Base-by-base conservation (phyloP, 208 protist species). In the Angomonas deanei region DNA sequence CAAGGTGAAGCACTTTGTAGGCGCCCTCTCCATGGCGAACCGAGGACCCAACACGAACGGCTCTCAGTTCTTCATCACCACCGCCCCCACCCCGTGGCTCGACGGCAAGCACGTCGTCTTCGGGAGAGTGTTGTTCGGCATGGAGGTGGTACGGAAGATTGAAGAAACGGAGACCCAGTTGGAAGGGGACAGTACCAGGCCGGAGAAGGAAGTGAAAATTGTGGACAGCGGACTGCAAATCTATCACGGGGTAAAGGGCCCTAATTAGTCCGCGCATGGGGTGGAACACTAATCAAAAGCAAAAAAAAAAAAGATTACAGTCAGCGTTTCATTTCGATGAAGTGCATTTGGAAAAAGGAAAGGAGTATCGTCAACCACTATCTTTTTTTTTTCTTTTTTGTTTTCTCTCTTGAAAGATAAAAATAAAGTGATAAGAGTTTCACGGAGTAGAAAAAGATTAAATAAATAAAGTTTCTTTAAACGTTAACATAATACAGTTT, bases 31-130 rank as follows among this genome's bases (percentile, higher is more conserved):
- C n/a, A 96, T 97, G 90, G 89, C 92, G 63, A 97, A 95, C 68
- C 83, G 82, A 2, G 92, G 92, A 33, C 76, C 80, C 76, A 98
- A 97, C 82, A 96, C 86, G 38, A 97, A 97, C 78, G 86, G 83
- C 42, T 95, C 88, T 5, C 92, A 97, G 77, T 97, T 97, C 74
- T 96, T 96, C 67, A 86, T 97, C 58, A 91, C 80, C 72, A 93
- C 86, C 17, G 80, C 76, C 26, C 63, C 62, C 30, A 92, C 86
- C 46, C 31, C 27, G 52, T 94, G 86, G 89, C 77, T 98, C 24
- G 87, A 98, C 70, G 89, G 91, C 74, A 98, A 97, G 79, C 97
- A 99, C 70, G 93, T 97, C 59, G 96, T 98, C 38, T 98, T 98
- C 60, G 97, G 97, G 26, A 72, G 92, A 72, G 91, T 98, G 57